phyloP scores from a whole-genome alignment of 257 asterid genomes.

The Solanum peruvianum region DNA sequence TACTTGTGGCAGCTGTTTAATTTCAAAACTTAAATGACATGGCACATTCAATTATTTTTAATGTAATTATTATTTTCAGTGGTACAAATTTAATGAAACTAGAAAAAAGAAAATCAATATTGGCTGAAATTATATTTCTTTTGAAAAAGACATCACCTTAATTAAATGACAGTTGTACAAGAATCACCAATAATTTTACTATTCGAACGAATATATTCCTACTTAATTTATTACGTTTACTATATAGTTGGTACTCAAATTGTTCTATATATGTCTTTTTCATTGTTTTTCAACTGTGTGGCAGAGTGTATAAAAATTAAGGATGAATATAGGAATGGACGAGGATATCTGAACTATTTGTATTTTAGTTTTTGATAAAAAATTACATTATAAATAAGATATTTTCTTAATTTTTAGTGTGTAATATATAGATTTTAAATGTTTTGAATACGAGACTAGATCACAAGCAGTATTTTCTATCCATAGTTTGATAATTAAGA shows the following conservation, averaged over 20 bases:
- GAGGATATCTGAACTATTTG: background rate
- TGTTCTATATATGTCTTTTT: background rate
- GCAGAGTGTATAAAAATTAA: background rate
- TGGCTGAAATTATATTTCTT: background rate
- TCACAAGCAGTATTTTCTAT: background rate
- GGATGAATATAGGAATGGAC: too few relatives aligned
- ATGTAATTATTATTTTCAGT: background rate
- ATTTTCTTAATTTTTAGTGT: too few relatives aligned
- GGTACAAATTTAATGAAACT: background rate
- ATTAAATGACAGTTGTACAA: background rate
- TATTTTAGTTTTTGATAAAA: background rate
- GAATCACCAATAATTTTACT: background rate
- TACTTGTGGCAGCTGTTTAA: background rate
- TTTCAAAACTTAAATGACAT: background rate
- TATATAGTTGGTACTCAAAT: background rate
- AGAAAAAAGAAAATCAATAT: background rate
- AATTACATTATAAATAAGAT: too few relatives aligned
- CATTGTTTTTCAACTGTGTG: background rate
- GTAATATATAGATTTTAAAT: too few relatives aligned
- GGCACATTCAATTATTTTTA: background rate
- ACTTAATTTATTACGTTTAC: background rate
- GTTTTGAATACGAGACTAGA: too few relatives aligned
- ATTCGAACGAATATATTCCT: background rate
- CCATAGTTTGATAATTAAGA: too few relatives aligned
- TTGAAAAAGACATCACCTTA: background rate